Conservation (phyloP, 352 stramenopile species). For the Phytopythium ostracodes region DNA sequence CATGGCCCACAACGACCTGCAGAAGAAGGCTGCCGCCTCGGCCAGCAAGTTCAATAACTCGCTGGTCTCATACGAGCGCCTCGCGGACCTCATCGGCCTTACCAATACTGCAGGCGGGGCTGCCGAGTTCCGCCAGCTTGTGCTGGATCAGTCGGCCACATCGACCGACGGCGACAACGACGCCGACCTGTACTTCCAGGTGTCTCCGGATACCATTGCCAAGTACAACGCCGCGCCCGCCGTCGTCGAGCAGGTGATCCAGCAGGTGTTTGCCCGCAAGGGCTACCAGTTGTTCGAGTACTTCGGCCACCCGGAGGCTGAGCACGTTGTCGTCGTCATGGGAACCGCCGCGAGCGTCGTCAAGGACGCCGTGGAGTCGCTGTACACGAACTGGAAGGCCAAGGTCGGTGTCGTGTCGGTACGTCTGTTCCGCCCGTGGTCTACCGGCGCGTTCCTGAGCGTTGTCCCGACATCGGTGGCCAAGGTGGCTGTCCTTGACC, state of each 20-base stretch:
- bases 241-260: constrained; percentile 78
- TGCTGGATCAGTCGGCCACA: constrained; percentile 47
- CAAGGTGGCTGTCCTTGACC: constrained; percentile 90
- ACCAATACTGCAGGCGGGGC: constrained; percentile 31
- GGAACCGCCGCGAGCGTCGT: constrained; percentile 86
- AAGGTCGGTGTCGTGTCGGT: constrained; percentile 87
- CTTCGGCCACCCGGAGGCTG: constrained; percentile 75
- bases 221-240: constrained; percentile 68
- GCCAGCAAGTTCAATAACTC: constrained; percentile 59
- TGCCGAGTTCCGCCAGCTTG: constrained; percentile 56
- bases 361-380: constrained; percentile 82
- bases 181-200: constrained; percentile 91
- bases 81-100: constrained; percentile 65
- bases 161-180: constrained; percentile 47
- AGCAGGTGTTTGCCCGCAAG: constrained; percentile 71
- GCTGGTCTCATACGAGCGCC: constrained; percentile 63
- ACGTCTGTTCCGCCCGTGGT: constrained; percentile 91
- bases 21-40: constrained; percentile 34
- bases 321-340: constrained; percentile 90
- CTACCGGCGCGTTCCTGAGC: constrained; percentile 66
- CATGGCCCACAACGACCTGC: constrained; percentile 83
- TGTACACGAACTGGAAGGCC: constrained; percentile 82
- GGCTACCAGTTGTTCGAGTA: constrained; percentile 92
- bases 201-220: constrained; percentile 81
- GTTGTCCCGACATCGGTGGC: constrained; percentile 65